A percentile compares a stretch with the other conserved stretches of the same genome.
These are phyloP conservation scores for Talaromyces atroroseus DNA, from an alignment of 2,329 filamentous ascomycete species.

Conservation along the genomic window DNA sequence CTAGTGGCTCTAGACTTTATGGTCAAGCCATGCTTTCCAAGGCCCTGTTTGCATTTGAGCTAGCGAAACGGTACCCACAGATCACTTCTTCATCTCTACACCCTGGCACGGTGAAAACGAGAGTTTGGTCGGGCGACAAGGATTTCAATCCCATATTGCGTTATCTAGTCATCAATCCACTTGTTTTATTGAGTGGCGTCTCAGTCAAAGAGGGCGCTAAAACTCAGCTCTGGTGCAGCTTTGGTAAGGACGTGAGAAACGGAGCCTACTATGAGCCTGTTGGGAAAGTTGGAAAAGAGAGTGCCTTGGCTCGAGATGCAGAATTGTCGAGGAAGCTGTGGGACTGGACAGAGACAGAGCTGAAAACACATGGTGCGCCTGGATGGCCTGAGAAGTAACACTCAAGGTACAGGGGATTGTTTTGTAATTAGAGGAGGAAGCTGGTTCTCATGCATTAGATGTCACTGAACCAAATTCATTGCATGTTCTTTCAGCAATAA, in stretches of 20 bases:
- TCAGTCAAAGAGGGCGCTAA: neutral
- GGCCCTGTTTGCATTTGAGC: neutral
- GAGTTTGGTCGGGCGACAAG: neutral
- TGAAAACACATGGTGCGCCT: neutral
- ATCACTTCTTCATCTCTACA: too few relatives aligned
- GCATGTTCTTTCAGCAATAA: too few relatives aligned
- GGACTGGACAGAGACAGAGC: neutral
- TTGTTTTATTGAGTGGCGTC: neutral
- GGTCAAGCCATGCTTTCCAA: neutral
- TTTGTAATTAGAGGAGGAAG: too few relatives aligned
- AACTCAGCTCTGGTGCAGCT: neutral
- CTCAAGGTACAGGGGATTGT: too few relatives aligned
- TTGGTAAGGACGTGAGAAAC: neutral
- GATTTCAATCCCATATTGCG: neutral
- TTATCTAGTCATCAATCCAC: neutral
- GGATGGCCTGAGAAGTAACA: too few relatives aligned
- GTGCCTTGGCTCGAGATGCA: neutral
- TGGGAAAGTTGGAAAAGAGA: neutral
- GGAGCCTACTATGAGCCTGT: neutral
- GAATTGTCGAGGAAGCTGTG: neutral
- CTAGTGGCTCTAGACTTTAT: neutral
- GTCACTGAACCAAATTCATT: too few relatives aligned
- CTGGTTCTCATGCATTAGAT: too few relatives aligned
- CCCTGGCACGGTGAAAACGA: neutral
- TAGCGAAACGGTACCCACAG: too few relatives aligned